Evolutionary conservation across 2,329 filamentous ascomycete genomes (phyloP).

Genomic region (Sporothrix protearum): DNA sequence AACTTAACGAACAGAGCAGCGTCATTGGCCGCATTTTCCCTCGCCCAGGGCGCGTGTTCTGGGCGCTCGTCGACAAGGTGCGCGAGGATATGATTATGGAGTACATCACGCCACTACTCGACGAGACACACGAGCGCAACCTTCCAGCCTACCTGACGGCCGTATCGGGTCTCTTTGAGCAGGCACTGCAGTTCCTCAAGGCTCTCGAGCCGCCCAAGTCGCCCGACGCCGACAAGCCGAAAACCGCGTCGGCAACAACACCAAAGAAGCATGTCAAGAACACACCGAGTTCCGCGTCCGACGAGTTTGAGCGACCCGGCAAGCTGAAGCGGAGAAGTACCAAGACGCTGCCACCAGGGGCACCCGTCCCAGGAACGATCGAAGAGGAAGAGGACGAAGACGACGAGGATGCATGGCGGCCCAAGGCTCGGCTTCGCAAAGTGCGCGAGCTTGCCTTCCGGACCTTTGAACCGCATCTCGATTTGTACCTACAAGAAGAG

Average conservation of each 20-base stretch:
- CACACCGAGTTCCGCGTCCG: neutral
- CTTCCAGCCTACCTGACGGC: constrained; percentile 78
- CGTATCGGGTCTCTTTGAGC: constrained; percentile 82
- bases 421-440: constrained; percentile 37
- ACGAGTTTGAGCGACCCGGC: constrained; percentile 4
- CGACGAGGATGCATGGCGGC: constrained; percentile 23
- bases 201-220: constrained; percentile 65
- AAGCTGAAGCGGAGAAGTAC: constrained; percentile 14
- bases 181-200: constrained; percentile 72
- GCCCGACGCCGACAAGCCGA: constrained; percentile 30
- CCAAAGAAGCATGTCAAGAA: constrained; percentile 12
- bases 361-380: neutral
- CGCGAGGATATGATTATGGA: constrained; percentile 81
- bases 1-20: constrained; percentile 75
- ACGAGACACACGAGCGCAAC: constrained; percentile 76
- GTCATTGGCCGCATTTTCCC: constrained; percentile 84
- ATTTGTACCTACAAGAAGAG: constrained; percentile 89
- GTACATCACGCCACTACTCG: constrained; percentile 79
- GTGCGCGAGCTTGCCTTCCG: constrained; percentile 64
- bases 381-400: constrained; percentile 17
- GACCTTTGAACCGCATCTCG: constrained; percentile 89
- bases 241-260: neutral
- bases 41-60: constrained; percentile 64
- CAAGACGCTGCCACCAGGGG: neutral
- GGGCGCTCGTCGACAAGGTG: constrained; percentile 75